phyloP scores from a whole-genome alignment of 2,329 filamentous ascomycete species.

The Botrytis byssoidea region DNA sequence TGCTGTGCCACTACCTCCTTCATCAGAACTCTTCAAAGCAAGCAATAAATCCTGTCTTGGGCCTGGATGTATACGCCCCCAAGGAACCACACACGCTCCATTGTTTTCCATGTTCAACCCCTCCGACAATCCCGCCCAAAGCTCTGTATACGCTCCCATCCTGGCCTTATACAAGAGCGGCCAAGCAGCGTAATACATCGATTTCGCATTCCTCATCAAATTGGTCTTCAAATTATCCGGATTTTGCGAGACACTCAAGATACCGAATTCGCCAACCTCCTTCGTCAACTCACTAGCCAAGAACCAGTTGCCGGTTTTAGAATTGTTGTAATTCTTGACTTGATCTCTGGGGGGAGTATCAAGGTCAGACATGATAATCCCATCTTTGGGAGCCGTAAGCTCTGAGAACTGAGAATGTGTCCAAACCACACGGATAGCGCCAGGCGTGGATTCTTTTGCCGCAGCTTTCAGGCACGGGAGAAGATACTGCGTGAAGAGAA shows the following conservation, averaged over 20 bases:
- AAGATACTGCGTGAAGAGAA: constrained; percentile 38
- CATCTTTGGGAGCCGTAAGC: constrained; percentile 2
- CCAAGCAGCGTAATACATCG: not conserved
- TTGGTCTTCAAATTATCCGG: constrained; percentile 28
- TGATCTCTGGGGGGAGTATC: constrained; percentile 7
- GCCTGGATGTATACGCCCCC: constrained; percentile 43
- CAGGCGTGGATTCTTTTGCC: constrained; percentile 3
- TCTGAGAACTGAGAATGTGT: constrained; percentile 20
- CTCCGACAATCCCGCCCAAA: constrained; percentile 20
- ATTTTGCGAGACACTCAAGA: constrained; percentile 29
- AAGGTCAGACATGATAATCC: constrained; percentile 12
- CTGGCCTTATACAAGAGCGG: constrained; percentile 7
- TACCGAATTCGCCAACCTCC: constrained; percentile 12
- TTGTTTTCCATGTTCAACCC: constrained; percentile 5
- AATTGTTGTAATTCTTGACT: constrained; percentile 22
- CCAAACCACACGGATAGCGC: constrained; percentile 25
- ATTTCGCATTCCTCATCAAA: constrained; percentile 1
- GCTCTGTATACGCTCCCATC: constrained; percentile 24
- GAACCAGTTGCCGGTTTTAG: constrained; percentile 30
- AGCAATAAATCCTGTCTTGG: constrained; percentile 27
- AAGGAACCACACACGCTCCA: constrained; percentile 31
- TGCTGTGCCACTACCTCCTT: constrained; percentile 30
- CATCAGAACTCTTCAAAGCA: constrained; percentile 25
- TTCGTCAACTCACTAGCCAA: constrained; percentile 24
- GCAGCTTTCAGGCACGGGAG: constrained; percentile 41